Base-by-base conservation (phyloP, 345 rosid species). In the Turritis glabra region DNA sequence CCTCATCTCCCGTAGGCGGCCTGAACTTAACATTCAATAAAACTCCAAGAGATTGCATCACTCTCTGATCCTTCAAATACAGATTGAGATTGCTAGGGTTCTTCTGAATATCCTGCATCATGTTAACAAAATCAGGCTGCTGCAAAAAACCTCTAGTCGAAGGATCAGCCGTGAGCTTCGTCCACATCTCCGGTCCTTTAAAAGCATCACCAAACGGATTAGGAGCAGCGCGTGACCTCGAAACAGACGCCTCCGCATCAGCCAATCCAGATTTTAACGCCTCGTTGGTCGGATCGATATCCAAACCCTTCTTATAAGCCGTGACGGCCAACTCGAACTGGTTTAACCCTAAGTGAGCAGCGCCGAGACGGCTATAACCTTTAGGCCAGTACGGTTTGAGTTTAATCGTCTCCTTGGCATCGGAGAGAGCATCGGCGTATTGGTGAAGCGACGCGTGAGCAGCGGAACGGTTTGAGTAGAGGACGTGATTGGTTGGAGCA, bases 381-480 rank as follows among this genome's bases (percentile, higher is more conserved):
- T 95, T 90, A 50, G 98, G 59, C 98, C 97, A 95, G 71, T 90
- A 87, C 2, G 94, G 91, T 79, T 90, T 95, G 63, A 92, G 90
- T 37, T 89, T 89, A 26, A 95, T 96, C 35, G 98, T 95, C 77
- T 85, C 92, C 82, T 89, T 72, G 0, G 99, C 98, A 27, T 95
- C 99, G 52, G 61, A 53, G 10, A 92, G 80, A 22, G 98, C 98
- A 1, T 84, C 90, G 21, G 88, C 25, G 82, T 84, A 95, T 44
- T 82, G 76, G 64, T 82, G 78, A 40, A 92, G 90, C 8, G 99
- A 95, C 3, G 98, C 97, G 72, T 86, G 63, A 37, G 97, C 89
- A 11, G 99, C 99, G 66, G 99, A 92, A 76, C 99, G 87, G 75
- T 92, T 95, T 19, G 99, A 95, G 79, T 79, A 95, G 75, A 92